These are phyloP conservation scores for Botryosphaeria dothidea DNA, from an alignment of 2,329 filamentous ascomycete genomes.

Conservation along the genomic window DNA sequence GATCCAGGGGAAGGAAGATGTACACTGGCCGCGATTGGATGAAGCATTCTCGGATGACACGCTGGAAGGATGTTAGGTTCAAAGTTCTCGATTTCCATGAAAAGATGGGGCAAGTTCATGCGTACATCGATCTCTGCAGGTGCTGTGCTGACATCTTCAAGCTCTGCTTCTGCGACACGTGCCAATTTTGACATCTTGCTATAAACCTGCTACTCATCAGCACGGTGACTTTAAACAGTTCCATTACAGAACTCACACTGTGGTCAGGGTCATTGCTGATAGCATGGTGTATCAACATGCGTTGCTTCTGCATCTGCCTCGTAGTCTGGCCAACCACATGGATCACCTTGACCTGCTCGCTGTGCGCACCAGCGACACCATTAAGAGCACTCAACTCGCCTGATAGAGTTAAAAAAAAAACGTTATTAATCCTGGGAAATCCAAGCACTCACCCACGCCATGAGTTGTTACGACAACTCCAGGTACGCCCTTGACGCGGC, in stretches of 20 bases:
- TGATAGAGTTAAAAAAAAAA: too few relatives aligned
- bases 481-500: conserved; percentile 50
- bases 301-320: conserved; percentile 41
- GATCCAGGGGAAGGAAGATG: conserved; percentile 46
- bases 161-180: conserved; percentile 41
- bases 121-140: conserved; percentile 42
- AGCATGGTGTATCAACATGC: conserved; percentile 50
- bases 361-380: conserved; percentile 45
- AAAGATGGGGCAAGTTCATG: neutral
- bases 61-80: conserved; percentile 20
- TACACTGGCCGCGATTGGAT: conserved; percentile 46
- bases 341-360: conserved; percentile 46
- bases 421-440: too few relatives aligned
- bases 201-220: conserved; percentile 32
- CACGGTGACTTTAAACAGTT: neutral
- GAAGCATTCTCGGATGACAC: conserved; percentile 45
- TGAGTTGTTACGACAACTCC: conserved; percentile 59
- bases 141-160: conserved; percentile 42
- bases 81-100: neutral
- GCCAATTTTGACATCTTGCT: conserved; percentile 40
- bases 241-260: conserved; percentile 9
- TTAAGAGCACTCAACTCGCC: conserved; percentile 48
- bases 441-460: conserved; percentile 50
- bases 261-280: conserved; percentile 44
- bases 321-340: conserved; percentile 50